phyloP scores from a whole-genome alignment of 2,329 filamentous ascomycete species.

The Truncatella angustata region DNA sequence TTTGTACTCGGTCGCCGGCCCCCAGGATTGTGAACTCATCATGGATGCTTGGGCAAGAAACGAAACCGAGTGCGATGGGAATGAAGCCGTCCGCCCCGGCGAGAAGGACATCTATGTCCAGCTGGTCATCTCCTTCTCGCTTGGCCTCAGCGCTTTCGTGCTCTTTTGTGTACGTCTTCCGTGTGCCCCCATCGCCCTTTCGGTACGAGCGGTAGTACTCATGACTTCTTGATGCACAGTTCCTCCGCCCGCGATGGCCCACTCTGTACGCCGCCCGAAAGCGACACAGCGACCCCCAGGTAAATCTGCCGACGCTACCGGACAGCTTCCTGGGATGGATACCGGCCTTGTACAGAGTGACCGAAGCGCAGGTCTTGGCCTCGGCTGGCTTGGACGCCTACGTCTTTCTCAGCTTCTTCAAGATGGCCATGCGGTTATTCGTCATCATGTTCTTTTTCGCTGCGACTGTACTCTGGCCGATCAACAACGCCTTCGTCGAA shows the following conservation, averaged over 20 bases:
- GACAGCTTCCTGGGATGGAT: constrained; percentile 93
- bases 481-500: constrained; percentile 60
- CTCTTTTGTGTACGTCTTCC: constrained; percentile 66
- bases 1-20: too few species aligned
- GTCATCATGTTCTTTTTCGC: constrained; percentile 78
- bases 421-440: constrained; percentile 87
- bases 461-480: constrained; percentile 75
- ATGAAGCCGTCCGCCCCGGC: constrained; percentile 28
- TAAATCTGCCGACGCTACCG: constrained; percentile 73
- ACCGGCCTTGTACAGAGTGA: constrained; percentile 76
- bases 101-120: constrained; percentile 58
- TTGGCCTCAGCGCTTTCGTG: constrained; percentile 71
- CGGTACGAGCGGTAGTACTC: constrained; percentile 8
- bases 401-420: constrained; percentile 94
- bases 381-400: constrained; percentile 94
- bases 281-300: constrained; percentile 60
- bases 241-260: constrained; percentile 88
- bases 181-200: not conserved
- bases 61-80: constrained; percentile 5
- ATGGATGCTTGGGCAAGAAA: constrained; percentile 6
- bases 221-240: constrained; percentile 40
- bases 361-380: constrained; percentile 83
- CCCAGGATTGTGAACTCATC: not conserved
- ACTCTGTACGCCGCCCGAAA: constrained; percentile 87
- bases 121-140: constrained; percentile 66